Evolutionary conservation across 2,329 filamentous ascomycete genomes (phyloP), one percentile per base, ranked within the genome.

Genomic region (Aspergillus viridinutans): DNA sequence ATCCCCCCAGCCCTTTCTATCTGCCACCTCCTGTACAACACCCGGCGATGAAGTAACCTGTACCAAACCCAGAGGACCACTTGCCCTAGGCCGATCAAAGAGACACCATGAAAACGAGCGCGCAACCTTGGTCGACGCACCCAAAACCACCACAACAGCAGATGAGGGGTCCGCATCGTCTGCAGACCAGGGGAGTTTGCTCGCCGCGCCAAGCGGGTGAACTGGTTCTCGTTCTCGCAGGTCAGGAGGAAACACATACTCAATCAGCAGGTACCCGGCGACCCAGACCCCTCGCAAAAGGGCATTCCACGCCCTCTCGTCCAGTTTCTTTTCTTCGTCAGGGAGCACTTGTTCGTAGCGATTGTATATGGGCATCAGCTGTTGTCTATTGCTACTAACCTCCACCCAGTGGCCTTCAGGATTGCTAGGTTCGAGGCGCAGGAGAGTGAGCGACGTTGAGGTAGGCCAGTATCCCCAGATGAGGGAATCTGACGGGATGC

Each of bases 381-480:
- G 57, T 43, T 69, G 61, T 3, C 78, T 59, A 58, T 77, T 68
- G 12, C 61, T 60, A 60, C 70, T 76, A 2, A 66, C 67, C 50
- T 78, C 76, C 17, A 69, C 54, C 55, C 75, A 67, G 28, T 78
- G 72, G 3, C 66, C 69, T 0, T 57, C 17, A 2, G 62, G 55
- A 3, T 61, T 53, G 20, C 62, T 55, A 0, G 61, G 54, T 20
- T 67, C 56, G 2, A 81, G 57, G 52, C 76, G 72, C 12, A 76
- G 62, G 0, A 73, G 61, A 8, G 74, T 66, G 0, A 56, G 53
- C 2, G 45, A 29, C 4, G 71, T 73, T 1, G 74, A 73, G 14
- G 77, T 74, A 0, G 79, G 77, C 59, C 78, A 73, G 60, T 73
- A 80, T 0, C 79, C 80, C 53, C 63, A 81, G 0, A 81, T 52